Evolutionary conservation across 768 basidiomycete genomes (phyloP).

Genomic region (Russula ochroleuca): DNA sequence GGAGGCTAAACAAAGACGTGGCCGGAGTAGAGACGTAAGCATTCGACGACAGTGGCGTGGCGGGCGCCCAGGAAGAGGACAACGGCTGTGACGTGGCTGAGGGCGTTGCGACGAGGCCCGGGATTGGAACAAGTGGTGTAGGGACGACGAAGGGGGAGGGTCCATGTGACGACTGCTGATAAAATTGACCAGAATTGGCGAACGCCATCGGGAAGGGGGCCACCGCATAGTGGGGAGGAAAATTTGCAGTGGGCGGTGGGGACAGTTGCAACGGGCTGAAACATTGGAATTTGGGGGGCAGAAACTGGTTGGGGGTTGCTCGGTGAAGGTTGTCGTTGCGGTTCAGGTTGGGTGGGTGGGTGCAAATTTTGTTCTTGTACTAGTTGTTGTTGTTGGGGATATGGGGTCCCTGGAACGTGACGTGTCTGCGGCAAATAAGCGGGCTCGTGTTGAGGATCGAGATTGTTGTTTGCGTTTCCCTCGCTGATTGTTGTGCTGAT

Average conservation of each 20-base stretch:
- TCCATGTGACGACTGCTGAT: slow-evolving; percentile 4
- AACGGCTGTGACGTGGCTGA: slow-evolving; percentile 17
- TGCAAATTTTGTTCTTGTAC: neutral
- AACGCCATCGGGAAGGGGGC: neutral
- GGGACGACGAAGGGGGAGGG: slow-evolving; percentile 14
- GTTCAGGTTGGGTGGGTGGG: slow-evolving; percentile 9
- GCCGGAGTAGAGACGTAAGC: slow-evolving; percentile 18
- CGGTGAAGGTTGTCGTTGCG: slow-evolving; percentile 8
- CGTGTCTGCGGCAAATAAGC: slow-evolving; percentile 18
- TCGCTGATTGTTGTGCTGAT: slow-evolving; percentile 12
- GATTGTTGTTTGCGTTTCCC: slow-evolving; percentile 9
- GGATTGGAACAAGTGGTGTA: slow-evolving; percentile 11
- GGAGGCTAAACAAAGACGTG: neutral
- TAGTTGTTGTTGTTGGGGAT: slow-evolving; percentile 8
- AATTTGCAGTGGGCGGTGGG: neutral
- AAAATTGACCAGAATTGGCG: neutral
- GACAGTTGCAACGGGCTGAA: neutral
- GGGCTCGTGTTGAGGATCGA: slow-evolving; percentile 9
- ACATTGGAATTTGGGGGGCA: neutral
- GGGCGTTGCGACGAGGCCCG: slow-evolving; percentile 17
- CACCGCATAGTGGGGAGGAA: slow-evolving; percentile 5
- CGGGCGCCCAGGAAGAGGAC: slow-evolving; percentile 16
- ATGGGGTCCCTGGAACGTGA: slow-evolving; percentile 22
- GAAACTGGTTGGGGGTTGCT: slow-evolving; percentile 2
- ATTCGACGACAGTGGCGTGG: slow-evolving; percentile 4